Conservation (phyloP, 495 filamentous ascomycete species). For the Friedmanniomyces simplex region DNA sequence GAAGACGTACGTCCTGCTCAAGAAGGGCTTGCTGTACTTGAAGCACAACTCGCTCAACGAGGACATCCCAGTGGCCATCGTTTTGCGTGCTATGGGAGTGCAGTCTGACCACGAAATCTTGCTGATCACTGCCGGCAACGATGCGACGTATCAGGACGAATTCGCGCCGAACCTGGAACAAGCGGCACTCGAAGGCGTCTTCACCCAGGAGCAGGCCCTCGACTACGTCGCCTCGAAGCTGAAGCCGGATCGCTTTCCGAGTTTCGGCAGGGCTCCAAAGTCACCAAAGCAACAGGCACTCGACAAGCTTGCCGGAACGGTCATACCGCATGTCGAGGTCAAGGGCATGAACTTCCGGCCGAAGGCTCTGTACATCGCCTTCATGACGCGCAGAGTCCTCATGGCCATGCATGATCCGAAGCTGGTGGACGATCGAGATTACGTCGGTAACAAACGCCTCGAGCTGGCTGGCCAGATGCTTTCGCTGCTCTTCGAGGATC, state of each 20-base stretch:
- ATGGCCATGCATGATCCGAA: conserved; percentile 84
- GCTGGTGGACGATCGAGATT: conserved; percentile 90
- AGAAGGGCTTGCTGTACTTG: conserved; percentile 80
- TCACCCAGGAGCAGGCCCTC: conserved; percentile 86
- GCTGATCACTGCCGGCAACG: conserved; percentile 72
- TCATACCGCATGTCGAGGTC: conserved; percentile 90
- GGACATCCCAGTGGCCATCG: conserved; percentile 81
- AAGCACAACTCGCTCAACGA: conserved; percentile 90
- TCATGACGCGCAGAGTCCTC: conserved; percentile 87
- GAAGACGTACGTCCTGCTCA: conserved; percentile 86
- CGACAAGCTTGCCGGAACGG: conserved; percentile 79
- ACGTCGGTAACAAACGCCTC: conserved; percentile 92
- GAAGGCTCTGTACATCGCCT: conserved; percentile 88
- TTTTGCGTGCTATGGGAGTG: conserved; percentile 88
- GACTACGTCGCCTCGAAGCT: conserved; percentile 80
- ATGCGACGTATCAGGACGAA: conserved; percentile 79
- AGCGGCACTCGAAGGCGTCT: conserved; percentile 64
- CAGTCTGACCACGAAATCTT: conserved; percentile 91
- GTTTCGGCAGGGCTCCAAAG: conserved; percentile 32
- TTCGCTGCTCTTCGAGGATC: conserved; percentile 90
- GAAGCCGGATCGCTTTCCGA: conserved; percentile 41
- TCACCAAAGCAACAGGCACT: conserved; percentile 79
- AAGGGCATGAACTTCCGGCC: conserved; percentile 82
- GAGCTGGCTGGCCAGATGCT: conserved; percentile 91
- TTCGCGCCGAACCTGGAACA: conserved; percentile 94